Percentiles rank a stretch among this genome's conserved stretches.
phyloP scores from a whole-genome alignment of 2,329 filamentous ascomycete genomes.

The Fusarium abutilonis region DNA sequence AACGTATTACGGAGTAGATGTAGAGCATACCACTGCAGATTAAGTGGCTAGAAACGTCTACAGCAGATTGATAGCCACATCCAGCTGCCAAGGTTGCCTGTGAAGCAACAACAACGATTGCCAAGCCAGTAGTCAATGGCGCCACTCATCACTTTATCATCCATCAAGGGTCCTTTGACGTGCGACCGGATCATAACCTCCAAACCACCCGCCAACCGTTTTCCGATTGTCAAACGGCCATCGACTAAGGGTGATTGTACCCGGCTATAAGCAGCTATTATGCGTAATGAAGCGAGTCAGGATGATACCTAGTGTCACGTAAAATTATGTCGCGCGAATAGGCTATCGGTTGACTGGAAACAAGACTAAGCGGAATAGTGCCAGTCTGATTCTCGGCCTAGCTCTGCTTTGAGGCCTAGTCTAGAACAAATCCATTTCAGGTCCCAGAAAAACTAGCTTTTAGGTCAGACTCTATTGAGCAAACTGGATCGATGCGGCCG shows the following conservation, averaged over 20 bases:
- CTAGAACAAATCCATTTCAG: slow-evolving; percentile 4
- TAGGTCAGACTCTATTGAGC: slow-evolving; percentile 14
- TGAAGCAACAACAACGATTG: too few species aligned
- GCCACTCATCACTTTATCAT: background rate
- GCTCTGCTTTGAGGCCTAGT: background rate
- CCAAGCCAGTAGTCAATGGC: background rate
- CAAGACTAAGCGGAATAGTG: background rate
- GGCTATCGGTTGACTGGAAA: background rate
- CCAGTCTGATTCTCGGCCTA: background rate
- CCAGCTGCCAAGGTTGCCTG: too few species aligned
- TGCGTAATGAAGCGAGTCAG: background rate
- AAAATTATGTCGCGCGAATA: background rate
- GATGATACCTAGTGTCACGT: background rate
- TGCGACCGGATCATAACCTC: background rate
- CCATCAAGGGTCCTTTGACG: too few species aligned
- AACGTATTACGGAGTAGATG: too few species aligned
- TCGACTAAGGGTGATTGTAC: background rate
- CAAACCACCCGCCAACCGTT: background rate
- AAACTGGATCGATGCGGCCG: too few species aligned
- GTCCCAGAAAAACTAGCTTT: background rate
- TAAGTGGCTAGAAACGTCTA: too few species aligned
- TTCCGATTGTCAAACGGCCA: background rate
- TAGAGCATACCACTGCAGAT: too few species aligned
- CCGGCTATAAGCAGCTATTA: background rate
- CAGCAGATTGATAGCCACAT: too few species aligned